Percentiles rank a stretch among this genome's conserved stretches.
Conservation (phyloP, 1,284 basidiomycete species). For the Spongispora temasekensis region DNA sequence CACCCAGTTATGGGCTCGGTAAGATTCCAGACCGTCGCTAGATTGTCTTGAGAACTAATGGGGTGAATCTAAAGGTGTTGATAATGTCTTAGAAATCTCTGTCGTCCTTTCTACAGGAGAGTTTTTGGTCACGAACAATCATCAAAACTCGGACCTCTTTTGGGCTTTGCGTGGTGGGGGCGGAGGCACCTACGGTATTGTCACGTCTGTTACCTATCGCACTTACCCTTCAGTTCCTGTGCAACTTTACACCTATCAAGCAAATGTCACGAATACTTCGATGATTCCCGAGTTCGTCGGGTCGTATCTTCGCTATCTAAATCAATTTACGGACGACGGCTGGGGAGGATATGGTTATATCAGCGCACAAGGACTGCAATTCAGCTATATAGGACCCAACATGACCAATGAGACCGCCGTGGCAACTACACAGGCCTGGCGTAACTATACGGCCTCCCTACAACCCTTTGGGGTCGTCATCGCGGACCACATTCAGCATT, state of each 20-base stretch:
- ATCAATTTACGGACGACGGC: conserved; percentile 34
- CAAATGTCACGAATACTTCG: conserved; percentile 27
- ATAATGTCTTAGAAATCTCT: conserved; percentile 39
- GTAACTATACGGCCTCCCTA: conserved; percentile 22
- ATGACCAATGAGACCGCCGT: conserved; percentile 34
- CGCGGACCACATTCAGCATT: conserved; percentile 7
- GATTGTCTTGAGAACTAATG: too few relatives aligned
- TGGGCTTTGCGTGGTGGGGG: conserved; percentile 56
- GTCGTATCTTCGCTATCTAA: conserved; percentile 32
- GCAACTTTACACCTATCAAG: conserved; percentile 21
- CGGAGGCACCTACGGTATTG: conserved; percentile 36
- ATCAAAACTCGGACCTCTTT: conserved; percentile 34
- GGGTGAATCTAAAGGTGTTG: conserved; percentile 37
- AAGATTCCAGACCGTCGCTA: background rate
- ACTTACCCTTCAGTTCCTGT: conserved; percentile 38
- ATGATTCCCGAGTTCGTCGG: conserved; percentile 13
- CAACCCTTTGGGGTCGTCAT: conserved; percentile 4
- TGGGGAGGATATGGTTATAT: conserved; percentile 19
- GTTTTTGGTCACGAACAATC: conserved; percentile 17
- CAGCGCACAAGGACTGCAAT: background rate
- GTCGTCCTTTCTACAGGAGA: conserved; percentile 22
- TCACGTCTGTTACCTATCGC: conserved; percentile 27
- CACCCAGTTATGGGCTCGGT: conserved; percentile 50
- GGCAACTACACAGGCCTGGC: conserved; percentile 34
- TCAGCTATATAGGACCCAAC: conserved; percentile 31